Conservation (phyloP, 164 flowering plant genomes). For the Magnolia changhungtana region DNA sequence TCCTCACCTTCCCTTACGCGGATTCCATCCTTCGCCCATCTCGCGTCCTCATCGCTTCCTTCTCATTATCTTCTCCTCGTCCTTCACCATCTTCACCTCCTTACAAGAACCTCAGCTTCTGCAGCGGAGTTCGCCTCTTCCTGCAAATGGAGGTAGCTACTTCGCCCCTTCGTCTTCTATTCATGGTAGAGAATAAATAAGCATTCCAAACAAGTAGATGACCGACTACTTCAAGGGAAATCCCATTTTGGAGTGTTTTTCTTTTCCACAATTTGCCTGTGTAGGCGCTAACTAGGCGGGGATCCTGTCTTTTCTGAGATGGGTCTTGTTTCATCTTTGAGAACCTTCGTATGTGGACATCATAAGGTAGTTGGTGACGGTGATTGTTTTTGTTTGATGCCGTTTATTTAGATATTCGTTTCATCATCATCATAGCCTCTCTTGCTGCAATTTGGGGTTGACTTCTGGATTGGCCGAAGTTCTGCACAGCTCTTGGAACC, state of each 20-base stretch:
- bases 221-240: too few species aligned
- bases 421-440: too few species aligned
- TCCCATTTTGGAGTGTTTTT: too few species aligned
- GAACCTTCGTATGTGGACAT: background rate
- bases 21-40: background rate
- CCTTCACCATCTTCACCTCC: background rate
- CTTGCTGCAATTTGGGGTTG: too few species aligned
- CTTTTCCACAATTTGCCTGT: too few species aligned
- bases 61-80: background rate
- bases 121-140: conserved; percentile 2
- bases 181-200: background rate
- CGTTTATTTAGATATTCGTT: too few species aligned
- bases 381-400: too few species aligned
- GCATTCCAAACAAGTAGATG: too few species aligned
- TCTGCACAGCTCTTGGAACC: too few species aligned
- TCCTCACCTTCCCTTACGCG: conserved; percentile 3
- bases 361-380: too few species aligned
- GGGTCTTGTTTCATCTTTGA: background rate
- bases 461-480: too few species aligned
- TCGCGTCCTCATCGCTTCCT: background rate
- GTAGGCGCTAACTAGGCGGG: background rate
- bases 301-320: background rate
- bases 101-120: background rate
- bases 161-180: background rate
- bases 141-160: conserved; percentile 12